These are phyloP conservation scores for Spergularia marina DNA, from an alignment of 148 eudicot genomes.

Conservation along the genomic window DNA sequence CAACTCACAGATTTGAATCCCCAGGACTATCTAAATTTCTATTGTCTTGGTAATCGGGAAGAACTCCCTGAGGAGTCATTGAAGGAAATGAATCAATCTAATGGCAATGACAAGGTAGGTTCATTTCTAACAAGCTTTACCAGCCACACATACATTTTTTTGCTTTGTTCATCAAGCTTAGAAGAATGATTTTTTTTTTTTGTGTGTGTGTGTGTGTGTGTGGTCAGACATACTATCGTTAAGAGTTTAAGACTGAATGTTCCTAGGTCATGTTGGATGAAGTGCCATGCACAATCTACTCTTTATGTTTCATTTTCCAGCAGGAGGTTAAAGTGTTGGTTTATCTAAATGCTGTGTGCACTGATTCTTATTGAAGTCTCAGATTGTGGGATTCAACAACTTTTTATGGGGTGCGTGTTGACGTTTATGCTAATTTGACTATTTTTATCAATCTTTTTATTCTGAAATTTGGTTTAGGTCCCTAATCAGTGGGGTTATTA, in stretches of 20 bases:
- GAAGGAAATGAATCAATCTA: constrained; percentile 35
- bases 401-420: too few relatives aligned
- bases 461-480: background rate
- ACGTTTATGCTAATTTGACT: too few relatives aligned
- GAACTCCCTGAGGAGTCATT: constrained; percentile 41
- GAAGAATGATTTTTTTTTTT: background rate
- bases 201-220: background rate
- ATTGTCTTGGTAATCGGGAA: constrained; percentile 90
- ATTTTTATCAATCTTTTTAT: background rate
- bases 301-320: background rate
- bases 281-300: background rate
- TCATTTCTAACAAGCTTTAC: background rate
- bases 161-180: background rate
- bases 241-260: background rate
- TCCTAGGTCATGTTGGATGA: background rate
- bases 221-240: background rate
- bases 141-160: background rate
- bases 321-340: background rate
- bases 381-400: too few relatives aligned
- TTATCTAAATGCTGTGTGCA: background rate
- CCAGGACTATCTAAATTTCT: constrained; percentile 83
- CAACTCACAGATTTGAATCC: constrained; percentile 60
- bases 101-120: constrained; percentile 46
- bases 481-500: background rate
- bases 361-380: background rate